A percentile compares a stretch with the other conserved stretches of the same genome.
Evolutionary conservation across 2,329 filamentous ascomycete genomes (phyloP).

Genomic region (Pseudodiploospora longispora): DNA sequence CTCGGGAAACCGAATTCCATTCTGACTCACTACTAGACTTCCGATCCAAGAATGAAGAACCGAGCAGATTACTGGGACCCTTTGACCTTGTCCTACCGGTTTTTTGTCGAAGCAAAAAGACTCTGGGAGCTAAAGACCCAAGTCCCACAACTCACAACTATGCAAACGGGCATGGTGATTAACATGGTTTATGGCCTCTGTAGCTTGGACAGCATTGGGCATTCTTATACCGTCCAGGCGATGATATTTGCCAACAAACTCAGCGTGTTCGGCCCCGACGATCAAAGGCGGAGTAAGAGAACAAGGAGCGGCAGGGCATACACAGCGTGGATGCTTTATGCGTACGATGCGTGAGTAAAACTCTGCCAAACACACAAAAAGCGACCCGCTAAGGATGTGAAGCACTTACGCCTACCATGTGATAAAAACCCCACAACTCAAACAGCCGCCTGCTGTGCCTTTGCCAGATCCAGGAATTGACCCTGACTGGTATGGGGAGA

Average conservation of each 20-base stretch:
- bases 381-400: too few species aligned
- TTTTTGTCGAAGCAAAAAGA: slow-evolving; percentile 29
- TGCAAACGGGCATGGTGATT: slow-evolving; percentile 28
- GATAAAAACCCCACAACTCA: slow-evolving; percentile 19
- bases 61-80: slow-evolving; percentile 30
- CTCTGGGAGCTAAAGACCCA: slow-evolving; percentile 28
- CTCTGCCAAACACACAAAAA: too few species aligned
- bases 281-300: slow-evolving; percentile 11
- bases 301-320: slow-evolving; percentile 14
- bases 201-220: slow-evolving; percentile 30
- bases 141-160: slow-evolving; percentile 22
- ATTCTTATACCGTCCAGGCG: slow-evolving; percentile 23
- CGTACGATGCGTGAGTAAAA: slow-evolving; percentile 22
- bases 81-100: slow-evolving; percentile 24
- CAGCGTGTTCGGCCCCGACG: slow-evolving; percentile 18
- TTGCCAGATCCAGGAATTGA: slow-evolving; percentile 20
- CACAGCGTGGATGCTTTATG: slow-evolving; percentile 29
- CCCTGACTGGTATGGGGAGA: slow-evolving; percentile 25
- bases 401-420: slow-evolving; percentile 14
- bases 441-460: slow-evolving; percentile 18
- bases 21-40: slow-evolving; percentile 16
- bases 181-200: slow-evolving; percentile 23
- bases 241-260: slow-evolving; percentile 24
- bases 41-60: slow-evolving; percentile 16
- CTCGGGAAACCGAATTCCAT: background rate